phyloP scores from a whole-genome alignment of 2,329 filamentous ascomycete genomes.

The Simplicillium aogashimaense region DNA sequence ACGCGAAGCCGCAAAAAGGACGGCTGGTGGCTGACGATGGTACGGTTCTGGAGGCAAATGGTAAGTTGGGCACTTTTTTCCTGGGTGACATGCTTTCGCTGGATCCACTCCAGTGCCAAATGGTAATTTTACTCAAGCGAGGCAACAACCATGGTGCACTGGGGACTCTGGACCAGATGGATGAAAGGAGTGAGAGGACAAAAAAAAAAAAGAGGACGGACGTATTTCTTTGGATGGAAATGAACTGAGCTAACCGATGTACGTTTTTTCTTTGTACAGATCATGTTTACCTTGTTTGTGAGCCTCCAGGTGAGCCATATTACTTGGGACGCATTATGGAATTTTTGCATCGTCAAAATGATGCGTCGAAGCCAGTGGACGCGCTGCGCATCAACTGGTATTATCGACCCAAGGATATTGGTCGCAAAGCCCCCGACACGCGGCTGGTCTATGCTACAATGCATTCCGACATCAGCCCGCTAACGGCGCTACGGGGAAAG shows the following conservation, averaged over 20 bases:
- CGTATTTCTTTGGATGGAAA: background rate
- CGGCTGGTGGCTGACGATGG: constrained; percentile 86
- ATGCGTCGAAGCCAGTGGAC: constrained; percentile 65
- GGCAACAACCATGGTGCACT: background rate
- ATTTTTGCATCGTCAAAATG: constrained; percentile 76
- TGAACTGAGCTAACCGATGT: background rate
- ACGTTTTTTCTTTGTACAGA: constrained; percentile 28
- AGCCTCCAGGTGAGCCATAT: constrained; percentile 95
- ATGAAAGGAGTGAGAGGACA: too few relatives aligned
- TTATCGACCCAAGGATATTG: constrained; percentile 92
- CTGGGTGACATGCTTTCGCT: background rate
- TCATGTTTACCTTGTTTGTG: constrained; percentile 92
- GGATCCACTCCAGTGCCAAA: background rate
- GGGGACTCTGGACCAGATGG: background rate
- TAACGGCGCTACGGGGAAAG: constrained; percentile 87
- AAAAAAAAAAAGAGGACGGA: too few relatives aligned
- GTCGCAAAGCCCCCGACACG: constrained; percentile 82
- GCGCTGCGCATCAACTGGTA: constrained; percentile 95
- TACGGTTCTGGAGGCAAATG: constrained; percentile 72
- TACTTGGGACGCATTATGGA: constrained; percentile 98
- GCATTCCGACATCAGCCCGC: constrained; percentile 93
- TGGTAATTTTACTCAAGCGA: constrained; percentile 3
- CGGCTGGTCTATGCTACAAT: constrained; percentile 91
- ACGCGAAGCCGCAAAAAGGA: constrained; percentile 60
- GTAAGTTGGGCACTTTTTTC: constrained; percentile 40